Evolutionary conservation across 306 rosid genomes (phyloP), one percentile per base, ranked within the genome.

Genomic region (Vicia sativa): DNA sequence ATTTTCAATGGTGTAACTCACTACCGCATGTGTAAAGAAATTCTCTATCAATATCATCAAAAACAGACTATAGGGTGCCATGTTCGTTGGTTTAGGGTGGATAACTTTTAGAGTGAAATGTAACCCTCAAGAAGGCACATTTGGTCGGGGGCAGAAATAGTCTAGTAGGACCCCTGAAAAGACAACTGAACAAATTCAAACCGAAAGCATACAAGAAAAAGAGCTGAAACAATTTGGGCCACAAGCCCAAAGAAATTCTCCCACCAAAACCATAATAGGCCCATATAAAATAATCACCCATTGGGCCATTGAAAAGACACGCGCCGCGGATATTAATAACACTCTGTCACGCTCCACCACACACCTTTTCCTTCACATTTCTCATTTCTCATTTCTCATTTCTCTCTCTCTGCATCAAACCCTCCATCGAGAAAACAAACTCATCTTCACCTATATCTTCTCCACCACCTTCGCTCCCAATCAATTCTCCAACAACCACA

Each of bases 401-500:
- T 62, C 43, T 68, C 56, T 68, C 50, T 68, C 64, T 54, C 68
- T 57, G 28, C 9, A 26, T 8, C 43, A 15, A 55, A 39, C 66
- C 78, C 73, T 46, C 67, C 67, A 74, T 74, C 75, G 23, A 48
- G 48, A 66, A 39, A 9, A 56, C 1, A 9, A 6, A 62, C 45
- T 14, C 15, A 10, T 2, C 55, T 16, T 25, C 61, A 19, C 71
- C 80, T 69, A 76, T 76, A 69, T 69, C 71, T 46, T 1, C 75
- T 76, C 80, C 80, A 21, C 62, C 55, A 15, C 67, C 66, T 19
- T 76, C 76, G 76, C 76, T 55, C 52, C 19, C 6, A 4, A n/a
- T 29, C 58, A 65, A 65, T n/a, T 53, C 65, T 61, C 59, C 62
- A 62, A 62, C 67, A 0, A 16, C 63, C 53, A 18, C 52, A 50